Evolutionary conservation across 495 filamentous ascomycete genomes (phyloP).

Genomic region (Mytilinidion resinicola): DNA sequence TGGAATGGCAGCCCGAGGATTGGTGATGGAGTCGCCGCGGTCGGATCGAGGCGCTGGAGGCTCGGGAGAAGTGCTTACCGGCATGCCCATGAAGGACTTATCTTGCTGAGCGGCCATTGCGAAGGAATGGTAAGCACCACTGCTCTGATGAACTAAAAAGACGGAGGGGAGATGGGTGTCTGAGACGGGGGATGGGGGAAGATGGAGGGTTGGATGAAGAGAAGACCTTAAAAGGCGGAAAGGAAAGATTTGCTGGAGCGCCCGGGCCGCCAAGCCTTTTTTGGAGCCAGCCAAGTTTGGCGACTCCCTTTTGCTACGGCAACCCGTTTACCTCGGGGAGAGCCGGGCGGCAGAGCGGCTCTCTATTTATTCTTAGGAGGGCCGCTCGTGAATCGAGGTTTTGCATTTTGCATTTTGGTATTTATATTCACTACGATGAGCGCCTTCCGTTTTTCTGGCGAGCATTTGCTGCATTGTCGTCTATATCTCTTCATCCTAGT

Average conservation of each 20-base stretch:
- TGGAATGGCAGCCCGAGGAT: constrained; percentile 11
- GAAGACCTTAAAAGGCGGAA: neutral
- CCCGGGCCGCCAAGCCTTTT: neutral
- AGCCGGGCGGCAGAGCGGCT: neutral
- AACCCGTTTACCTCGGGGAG: neutral
- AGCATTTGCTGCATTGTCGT: neutral
- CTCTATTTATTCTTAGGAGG: neutral
- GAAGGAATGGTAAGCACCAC: constrained; percentile 16
- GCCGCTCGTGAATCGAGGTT: neutral
- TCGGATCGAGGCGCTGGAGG: constrained; percentile 11
- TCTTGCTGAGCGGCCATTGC: constrained; percentile 46
- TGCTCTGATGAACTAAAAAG: neutral
- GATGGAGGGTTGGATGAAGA: neutral
- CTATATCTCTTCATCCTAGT: neutral
- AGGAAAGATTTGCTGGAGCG: neutral
- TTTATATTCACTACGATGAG: neutral
- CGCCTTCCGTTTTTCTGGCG: neutral
- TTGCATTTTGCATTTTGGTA: neutral
- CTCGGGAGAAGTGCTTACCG: constrained; percentile 48
- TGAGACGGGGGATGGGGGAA: neutral
- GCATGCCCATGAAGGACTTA: constrained; percentile 89
- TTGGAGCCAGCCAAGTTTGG: neutral
- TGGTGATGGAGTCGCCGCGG: neutral
- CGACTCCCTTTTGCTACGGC: too few relatives aligned
- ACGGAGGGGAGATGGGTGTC: constrained; percentile 1